These are phyloP conservation scores for Solanum megistacrolobum DNA, from an alignment of 257 asterid species.

Conservation along the genomic window DNA sequence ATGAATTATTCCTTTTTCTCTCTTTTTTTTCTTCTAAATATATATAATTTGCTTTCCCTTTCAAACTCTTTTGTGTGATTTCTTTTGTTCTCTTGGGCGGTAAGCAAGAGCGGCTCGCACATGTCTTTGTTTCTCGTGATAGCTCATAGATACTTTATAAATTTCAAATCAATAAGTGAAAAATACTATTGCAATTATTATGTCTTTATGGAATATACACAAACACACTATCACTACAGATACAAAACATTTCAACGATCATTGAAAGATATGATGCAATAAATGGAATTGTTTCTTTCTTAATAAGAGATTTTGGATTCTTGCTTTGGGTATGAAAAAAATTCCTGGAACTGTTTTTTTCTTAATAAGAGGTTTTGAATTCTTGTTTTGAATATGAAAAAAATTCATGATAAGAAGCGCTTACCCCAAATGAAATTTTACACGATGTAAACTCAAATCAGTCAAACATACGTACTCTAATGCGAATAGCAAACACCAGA, in stretches of 20 bases:
- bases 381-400: too few species aligned
- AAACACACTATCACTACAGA: neutral
- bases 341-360: too few species aligned
- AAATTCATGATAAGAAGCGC: neutral
- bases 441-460: too few species aligned
- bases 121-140: neutral
- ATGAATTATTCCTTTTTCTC: neutral
- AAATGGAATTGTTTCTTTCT: too few species aligned
- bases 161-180: neutral
- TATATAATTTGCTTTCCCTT: neutral
- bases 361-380: too few species aligned
- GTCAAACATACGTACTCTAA: too few species aligned
- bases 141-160: neutral
- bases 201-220: neutral
- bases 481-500: too few species aligned
- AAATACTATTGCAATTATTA: neutral
- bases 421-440: neutral
- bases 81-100: neutral
- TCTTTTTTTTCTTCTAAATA: neutral
- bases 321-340: too few species aligned
- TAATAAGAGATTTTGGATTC: too few species aligned
- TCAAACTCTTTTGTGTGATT: neutral
- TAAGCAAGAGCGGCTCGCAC: neutral
- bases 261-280: accelerated
- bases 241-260: neutral